These are phyloP conservation scores for Epichloe uncinata DNA, from an alignment of 2,329 filamentous ascomycete species.

Conservation along the genomic window DNA sequence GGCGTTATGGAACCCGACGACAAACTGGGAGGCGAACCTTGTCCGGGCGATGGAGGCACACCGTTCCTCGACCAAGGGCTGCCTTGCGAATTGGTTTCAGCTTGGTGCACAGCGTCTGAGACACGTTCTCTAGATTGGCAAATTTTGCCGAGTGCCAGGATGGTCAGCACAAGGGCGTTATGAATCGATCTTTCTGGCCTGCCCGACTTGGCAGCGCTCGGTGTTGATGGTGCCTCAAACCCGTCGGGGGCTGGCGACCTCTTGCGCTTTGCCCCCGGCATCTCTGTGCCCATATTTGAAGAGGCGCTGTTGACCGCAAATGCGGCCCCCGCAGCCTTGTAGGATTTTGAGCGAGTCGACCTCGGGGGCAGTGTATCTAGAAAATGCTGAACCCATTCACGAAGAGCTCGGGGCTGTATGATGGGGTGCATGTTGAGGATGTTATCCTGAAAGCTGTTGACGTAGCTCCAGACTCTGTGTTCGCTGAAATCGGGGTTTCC, in stretches of 20 bases:
- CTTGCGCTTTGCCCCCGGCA: conserved; percentile 38
- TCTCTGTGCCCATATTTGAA: conserved; percentile 13
- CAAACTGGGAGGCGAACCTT: too few relatives aligned
- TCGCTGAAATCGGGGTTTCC: conserved; percentile 43
- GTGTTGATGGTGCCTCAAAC: conserved; percentile 17
- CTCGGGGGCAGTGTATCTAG: conserved; percentile 32
- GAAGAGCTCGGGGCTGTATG: conserved; percentile 38
- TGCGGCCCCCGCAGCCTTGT: conserved; percentile 17
- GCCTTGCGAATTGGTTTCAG: conserved; percentile 19
- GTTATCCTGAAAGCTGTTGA: conserved; percentile 44
- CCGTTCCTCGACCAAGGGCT: conserved; percentile 34
- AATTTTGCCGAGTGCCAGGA: conserved; percentile 79
- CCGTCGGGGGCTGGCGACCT: conserved; percentile 32
- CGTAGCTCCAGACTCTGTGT: conserved; percentile 36
- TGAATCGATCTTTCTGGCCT: conserved; percentile 54
- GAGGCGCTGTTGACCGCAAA: conserved; percentile 19
- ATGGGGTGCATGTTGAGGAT: conserved; percentile 55
- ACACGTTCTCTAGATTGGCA: conserved; percentile 44
- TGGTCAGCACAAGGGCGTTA: conserved; percentile 69
- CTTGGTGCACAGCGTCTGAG: conserved; percentile 39
- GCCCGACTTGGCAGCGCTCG: conserved; percentile 25
- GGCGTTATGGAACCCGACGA: too few relatives aligned
- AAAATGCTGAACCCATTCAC: conserved; percentile 39
- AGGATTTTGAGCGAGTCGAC: conserved; percentile 12
- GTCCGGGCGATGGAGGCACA: conserved; percentile 36